These are phyloP conservation scores for Magnaporthiopsis rhizophila DNA, from an alignment of 2,329 filamentous ascomycete species.

Conservation along the genomic window DNA sequence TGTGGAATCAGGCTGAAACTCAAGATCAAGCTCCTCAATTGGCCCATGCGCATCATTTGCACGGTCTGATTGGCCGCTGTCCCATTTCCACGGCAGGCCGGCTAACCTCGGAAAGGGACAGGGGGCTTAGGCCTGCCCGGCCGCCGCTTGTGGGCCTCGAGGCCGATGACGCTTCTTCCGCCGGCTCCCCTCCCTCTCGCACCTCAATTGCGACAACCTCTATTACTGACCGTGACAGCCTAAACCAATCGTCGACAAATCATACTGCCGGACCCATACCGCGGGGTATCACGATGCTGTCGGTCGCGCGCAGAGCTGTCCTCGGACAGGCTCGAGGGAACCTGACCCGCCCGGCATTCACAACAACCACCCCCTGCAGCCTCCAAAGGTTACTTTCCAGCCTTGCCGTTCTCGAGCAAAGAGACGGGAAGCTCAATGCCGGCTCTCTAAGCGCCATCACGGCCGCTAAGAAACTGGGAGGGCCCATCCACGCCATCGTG, in stretches of 20 bases:
- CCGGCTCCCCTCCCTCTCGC: background rate
- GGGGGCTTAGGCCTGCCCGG: background rate
- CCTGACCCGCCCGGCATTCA: conserved; percentile 3
- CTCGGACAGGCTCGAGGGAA: background rate
- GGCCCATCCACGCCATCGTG: conserved; percentile 76
- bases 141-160: background rate
- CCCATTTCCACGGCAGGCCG: too few species aligned
- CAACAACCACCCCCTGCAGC: conserved; percentile 32
- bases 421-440: conserved; percentile 75
- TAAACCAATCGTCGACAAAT: background rate
- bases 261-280: background rate
- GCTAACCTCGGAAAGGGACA: background rate
- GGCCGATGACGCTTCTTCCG: conserved; percentile 2
- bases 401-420: conserved; percentile 86
- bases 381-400: conserved; percentile 71
- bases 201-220: background rate
- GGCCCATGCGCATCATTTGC: too few species aligned
- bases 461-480: conserved; percentile 80
- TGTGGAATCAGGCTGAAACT: background rate
- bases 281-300: conserved; percentile 4
- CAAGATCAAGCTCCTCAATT: background rate
- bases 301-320: conserved; percentile 8
- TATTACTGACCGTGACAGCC: background rate
- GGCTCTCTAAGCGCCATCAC: conserved; percentile 79
- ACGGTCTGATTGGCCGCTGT: background rate